These are phyloP conservation scores for Cucurbita maxima DNA, from an alignment of 306 rosid species.

Conservation along the genomic window DNA sequence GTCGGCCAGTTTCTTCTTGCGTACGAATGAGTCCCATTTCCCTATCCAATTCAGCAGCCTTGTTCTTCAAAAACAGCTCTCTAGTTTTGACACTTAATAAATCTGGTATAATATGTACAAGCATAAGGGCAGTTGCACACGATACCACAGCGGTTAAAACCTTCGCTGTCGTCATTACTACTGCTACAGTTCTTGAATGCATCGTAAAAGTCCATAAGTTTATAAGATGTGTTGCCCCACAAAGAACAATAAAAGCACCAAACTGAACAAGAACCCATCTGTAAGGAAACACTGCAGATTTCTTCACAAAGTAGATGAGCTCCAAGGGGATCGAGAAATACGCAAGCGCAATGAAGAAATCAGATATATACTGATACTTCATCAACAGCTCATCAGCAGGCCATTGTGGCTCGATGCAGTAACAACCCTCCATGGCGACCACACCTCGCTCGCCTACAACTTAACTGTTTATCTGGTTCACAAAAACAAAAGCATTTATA, in stretches of 20 bases:
- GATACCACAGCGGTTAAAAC: slow-evolving; percentile 16
- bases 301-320: slow-evolving; percentile 18
- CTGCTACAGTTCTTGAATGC: slow-evolving; percentile 12
- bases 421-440: slow-evolving; percentile 7
- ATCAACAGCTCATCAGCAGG: slow-evolving; percentile 9
- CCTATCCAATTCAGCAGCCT: slow-evolving; percentile 15
- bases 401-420: slow-evolving; percentile 13
- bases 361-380: slow-evolving; percentile 16
- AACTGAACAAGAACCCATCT: slow-evolving; percentile 88
- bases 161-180: slow-evolving; percentile 13
- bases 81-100: slow-evolving; percentile 12
- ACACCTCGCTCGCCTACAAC: neutral
- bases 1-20: slow-evolving; percentile 13
- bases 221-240: slow-evolving; percentile 16
- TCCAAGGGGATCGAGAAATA: slow-evolving; percentile 42
- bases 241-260: slow-evolving; percentile 80
- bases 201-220: slow-evolving; percentile 14
- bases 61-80: slow-evolving; percentile 13
- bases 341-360: slow-evolving; percentile 46
- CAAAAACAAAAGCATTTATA: neutral
- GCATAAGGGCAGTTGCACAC: slow-evolving; percentile 15
- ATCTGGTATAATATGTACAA: slow-evolving; percentile 17
- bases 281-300: slow-evolving; percentile 15
- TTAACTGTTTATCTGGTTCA: neutral
- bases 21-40: slow-evolving; percentile 16